Evolutionary conservation across 768 basidiomycete genomes (phyloP).

Genomic region (Kwoniella sp.): DNA sequence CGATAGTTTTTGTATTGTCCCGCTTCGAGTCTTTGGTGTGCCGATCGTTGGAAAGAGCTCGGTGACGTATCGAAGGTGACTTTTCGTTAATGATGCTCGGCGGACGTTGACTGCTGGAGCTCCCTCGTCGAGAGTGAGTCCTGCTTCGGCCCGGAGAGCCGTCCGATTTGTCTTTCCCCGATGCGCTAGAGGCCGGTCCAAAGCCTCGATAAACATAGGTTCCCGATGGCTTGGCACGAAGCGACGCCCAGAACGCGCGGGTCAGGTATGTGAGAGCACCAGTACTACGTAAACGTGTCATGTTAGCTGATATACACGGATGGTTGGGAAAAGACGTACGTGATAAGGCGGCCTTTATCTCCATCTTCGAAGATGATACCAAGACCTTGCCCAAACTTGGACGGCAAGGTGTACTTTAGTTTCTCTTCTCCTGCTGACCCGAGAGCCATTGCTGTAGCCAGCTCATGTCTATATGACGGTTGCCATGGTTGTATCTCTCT

Average conservation of each 20-base stretch:
- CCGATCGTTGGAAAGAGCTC: slow-evolving; percentile 15
- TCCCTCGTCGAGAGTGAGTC: slow-evolving; percentile 43
- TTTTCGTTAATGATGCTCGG: slow-evolving; percentile 13
- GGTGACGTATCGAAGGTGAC: slow-evolving; percentile 20
- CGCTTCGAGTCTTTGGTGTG: background rate
- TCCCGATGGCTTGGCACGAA: slow-evolving; percentile 52
- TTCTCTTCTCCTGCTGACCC: slow-evolving; percentile 58
- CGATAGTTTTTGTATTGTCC: slow-evolving; percentile 16
- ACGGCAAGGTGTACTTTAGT: slow-evolving; percentile 54
- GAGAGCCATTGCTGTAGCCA: slow-evolving; percentile 55
- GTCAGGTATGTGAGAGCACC: slow-evolving; percentile 51
- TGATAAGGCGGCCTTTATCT: slow-evolving; percentile 54
- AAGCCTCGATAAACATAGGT: slow-evolving; percentile 58
- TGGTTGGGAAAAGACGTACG: no score
- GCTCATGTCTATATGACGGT: slow-evolving; percentile 57
- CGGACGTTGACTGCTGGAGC: slow-evolving; percentile 32
- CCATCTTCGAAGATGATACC: slow-evolving; percentile 58
- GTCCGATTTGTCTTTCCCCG: slow-evolving; percentile 32
- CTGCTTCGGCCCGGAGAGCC: slow-evolving; percentile 24
- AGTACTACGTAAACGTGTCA: slow-evolving; percentile 48
- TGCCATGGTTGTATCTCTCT: slow-evolving; percentile 57
- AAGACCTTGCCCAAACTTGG: slow-evolving; percentile 43
- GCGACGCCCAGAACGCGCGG: slow-evolving; percentile 52
- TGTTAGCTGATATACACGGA: no score
- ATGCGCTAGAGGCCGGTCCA: slow-evolving; percentile 45